Base-by-base conservation (phyloP, 192 early-diverging fungal genomes). In the Paraglomus occultum region DNA sequence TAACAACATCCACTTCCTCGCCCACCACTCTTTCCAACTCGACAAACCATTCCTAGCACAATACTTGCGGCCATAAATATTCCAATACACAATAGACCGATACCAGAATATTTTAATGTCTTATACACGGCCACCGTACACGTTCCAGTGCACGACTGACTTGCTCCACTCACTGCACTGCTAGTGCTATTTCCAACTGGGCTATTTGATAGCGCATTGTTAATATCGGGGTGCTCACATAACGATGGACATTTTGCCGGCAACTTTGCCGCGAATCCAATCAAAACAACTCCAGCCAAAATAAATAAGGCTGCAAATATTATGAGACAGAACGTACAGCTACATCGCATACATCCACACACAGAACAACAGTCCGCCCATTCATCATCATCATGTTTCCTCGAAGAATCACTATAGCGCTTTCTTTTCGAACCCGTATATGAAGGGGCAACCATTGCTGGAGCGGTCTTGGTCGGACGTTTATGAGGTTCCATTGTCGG, bases 301-400 rank as follows among this genome's bases (percentile, higher is more conserved):
- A 66, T 66, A 66, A 66, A 66, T 14, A 66, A 4, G 11, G 23
- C 23, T 4, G 64, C 64, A 6, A 66, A 40, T 20, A 66, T 10
- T n/a, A 66, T 43, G 6, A n/a, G 39, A n/a, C 17, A 38, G 9
- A 66, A 1, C 8, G 47, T 66, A 18, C 64, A 66, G 11, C 49
- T 66, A 66, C 64, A 66, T 14, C 64, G n/a, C 14, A 66, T 51
- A 51, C 64, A 66, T 23, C 64, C 64, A 51, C 64, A 66, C 18
- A 31, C 12, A 18, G 64, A 39, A 38, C 23, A 66, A 66, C 64
- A 66, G 52, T 52, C 64, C 0, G 47, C 23, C 8, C 10, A 51
- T 42, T 42, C 47, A 39, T 50, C 38, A 7, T 52, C 50, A 50
- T 42, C 22, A 6, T 10, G 1, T 17, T 43, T 15, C 2, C 14